Conservation (phyloP, 768 basidiomycete species). For the Phylloporus rhodoxanthus region DNA sequence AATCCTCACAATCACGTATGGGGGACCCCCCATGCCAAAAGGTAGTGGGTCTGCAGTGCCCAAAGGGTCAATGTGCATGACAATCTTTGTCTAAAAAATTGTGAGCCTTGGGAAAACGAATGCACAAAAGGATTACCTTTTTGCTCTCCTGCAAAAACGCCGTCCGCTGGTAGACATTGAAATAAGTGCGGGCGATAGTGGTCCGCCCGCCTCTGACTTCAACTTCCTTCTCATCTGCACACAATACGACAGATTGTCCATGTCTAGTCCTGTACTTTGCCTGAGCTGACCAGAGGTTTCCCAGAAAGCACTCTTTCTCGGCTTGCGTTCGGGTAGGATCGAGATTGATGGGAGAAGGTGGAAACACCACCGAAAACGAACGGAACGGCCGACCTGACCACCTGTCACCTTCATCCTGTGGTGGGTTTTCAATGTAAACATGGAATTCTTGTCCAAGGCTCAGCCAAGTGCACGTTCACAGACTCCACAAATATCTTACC, state of each 20-base stretch:
- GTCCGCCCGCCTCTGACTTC: constrained; percentile 56
- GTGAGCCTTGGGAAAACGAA: constrained; percentile 7
- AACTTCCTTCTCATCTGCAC: constrained; percentile 70
- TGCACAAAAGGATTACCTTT: constrained; percentile 50
- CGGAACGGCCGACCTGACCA: constrained; percentile 89
- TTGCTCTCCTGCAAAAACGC: constrained; percentile 71
- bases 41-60: constrained; percentile 74
- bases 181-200: constrained; percentile 76
- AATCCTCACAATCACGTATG: constrained; percentile 74
- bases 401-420: constrained; percentile 73
- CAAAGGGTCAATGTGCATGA: constrained; percentile 76
- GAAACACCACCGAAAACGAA: constrained; percentile 68
- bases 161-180: constrained; percentile 80
- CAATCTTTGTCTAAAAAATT: constrained; percentile 67
- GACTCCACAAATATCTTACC: constrained; percentile 43
- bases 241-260: constrained; percentile 68
- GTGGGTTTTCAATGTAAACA: constrained; percentile 77
- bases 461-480: constrained; percentile 3
- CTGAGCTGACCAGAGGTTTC: constrained; percentile 86
- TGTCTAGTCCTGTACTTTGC: constrained; percentile 68
- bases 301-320: constrained; percentile 79
- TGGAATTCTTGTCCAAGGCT: constrained; percentile 62
- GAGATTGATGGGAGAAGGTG: constrained; percentile 58
- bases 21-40: constrained; percentile 62
- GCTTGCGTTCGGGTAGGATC: constrained; percentile 58